A percentile compares a stretch with the other conserved stretches of the same genome.
Conservation (phyloP, 1,284 basidiomycete genomes). For the Ustilago cynodontis region DNA sequence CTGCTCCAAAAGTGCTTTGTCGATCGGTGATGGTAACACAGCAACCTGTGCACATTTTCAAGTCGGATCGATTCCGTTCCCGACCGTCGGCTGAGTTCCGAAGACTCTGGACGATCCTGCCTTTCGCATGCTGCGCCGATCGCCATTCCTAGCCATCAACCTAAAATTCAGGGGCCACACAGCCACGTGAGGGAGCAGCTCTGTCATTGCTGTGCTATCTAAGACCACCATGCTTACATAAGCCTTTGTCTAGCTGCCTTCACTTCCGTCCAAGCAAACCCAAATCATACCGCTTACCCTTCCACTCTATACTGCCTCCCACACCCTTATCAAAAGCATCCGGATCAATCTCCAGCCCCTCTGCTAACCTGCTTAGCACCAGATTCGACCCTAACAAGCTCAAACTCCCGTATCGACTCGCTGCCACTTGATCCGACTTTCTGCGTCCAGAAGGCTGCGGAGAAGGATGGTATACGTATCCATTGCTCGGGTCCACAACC, state of each 20-base stretch:
- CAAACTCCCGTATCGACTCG: slow-evolving; percentile 48
- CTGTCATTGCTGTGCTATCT: not conserved
- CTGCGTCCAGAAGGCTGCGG: slow-evolving; percentile 27
- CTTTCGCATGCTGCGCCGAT: not conserved
- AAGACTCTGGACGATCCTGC: not conserved
- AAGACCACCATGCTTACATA: not conserved
- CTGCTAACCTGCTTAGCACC: slow-evolving; percentile 55
- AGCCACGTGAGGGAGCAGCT: too few relatives aligned
- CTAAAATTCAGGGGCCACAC: too few relatives aligned
- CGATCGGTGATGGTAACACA: too few relatives aligned
- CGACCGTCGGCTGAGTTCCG: slow-evolving; percentile 14
- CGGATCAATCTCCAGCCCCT: slow-evolving; percentile 53
- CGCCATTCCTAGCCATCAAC: too few relatives aligned
- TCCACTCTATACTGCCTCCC: slow-evolving; percentile 48
- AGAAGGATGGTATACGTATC: slow-evolving; percentile 69
- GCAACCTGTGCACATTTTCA: not conserved
- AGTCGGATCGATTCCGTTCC: slow-evolving; percentile 1
- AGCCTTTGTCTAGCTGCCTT: not conserved
- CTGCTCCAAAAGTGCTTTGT: too few relatives aligned
- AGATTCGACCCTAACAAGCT: slow-evolving; percentile 63
- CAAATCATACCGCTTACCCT: slow-evolving; percentile 26
- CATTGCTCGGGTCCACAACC: slow-evolving; percentile 55
- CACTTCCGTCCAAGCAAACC: slow-evolving; percentile 22
- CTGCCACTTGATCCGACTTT: not conserved
- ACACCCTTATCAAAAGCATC: slow-evolving; percentile 20